phyloP scores from a whole-genome alignment of 805 yeast species.

The Hanseniaspora pseudoguilliermondii region DNA sequence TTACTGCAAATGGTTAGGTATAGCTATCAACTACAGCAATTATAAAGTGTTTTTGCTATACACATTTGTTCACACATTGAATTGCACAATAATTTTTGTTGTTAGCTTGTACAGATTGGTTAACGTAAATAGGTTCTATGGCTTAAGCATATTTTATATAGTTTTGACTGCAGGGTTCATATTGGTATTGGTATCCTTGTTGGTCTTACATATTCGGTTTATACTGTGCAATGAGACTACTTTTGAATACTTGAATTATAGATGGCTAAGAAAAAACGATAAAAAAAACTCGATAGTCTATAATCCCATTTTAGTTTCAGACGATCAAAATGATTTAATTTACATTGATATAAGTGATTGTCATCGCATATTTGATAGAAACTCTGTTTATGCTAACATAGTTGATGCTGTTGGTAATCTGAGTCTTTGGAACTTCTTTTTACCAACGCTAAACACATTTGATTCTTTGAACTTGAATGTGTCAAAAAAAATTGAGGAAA shows the following conservation, averaged over 20 bases:
- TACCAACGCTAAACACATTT: slow-evolving; percentile 11
- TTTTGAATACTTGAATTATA: slow-evolving; percentile 40
- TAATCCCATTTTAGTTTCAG: slow-evolving; percentile 20
- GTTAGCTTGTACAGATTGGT: slow-evolving; percentile 26
- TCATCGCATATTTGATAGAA: slow-evolving; percentile 18
- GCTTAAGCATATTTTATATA: slow-evolving; percentile 29
- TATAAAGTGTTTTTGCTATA: slow-evolving; percentile 47
- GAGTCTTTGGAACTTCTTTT: background rate
- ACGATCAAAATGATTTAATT: slow-evolving; percentile 30
- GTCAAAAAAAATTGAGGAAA: background rate
- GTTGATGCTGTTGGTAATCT: background rate
- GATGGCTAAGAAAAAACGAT: slow-evolving; percentile 20
- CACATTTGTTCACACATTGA: slow-evolving; percentile 28
- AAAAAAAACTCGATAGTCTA: slow-evolving; percentile 15
- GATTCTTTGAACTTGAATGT: slow-evolving; percentile 3
- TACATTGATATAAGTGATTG: slow-evolving; percentile 29
- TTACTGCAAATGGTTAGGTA: slow-evolving; percentile 67
- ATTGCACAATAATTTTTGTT: slow-evolving; percentile 31
- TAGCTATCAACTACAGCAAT: slow-evolving; percentile 57
- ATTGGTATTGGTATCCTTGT: slow-evolving; percentile 33
- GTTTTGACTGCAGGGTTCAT: slow-evolving; percentile 40
- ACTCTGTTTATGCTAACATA: slow-evolving; percentile 20
- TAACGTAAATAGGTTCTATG: slow-evolving; percentile 17
- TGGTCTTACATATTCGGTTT: slow-evolving; percentile 34
- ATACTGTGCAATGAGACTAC: slow-evolving; percentile 41